These are phyloP conservation scores for Austroboletus festivus DNA, from an alignment of 768 basidiomycete genomes.

Conservation along the genomic window DNA sequence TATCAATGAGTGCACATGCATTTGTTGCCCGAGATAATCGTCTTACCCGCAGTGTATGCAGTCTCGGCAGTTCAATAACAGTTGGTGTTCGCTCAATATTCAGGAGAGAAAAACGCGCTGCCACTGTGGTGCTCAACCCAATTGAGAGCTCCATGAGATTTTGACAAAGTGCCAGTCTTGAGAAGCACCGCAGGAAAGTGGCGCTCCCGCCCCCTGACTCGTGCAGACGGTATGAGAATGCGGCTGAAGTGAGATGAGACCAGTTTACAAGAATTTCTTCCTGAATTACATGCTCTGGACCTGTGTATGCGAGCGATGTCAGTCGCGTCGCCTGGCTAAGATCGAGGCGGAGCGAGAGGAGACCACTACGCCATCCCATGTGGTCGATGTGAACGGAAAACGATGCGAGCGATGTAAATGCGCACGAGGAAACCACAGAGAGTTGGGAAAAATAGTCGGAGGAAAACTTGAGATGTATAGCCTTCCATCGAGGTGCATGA, in stretches of 20 bases:
- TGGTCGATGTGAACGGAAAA: constrained; percentile 26
- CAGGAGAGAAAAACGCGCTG: constrained; percentile 16
- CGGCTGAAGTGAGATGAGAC: constrained; percentile 23
- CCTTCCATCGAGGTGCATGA: constrained; percentile 24
- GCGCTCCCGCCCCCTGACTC: constrained; percentile 25
- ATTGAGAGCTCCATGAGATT: constrained; percentile 25
- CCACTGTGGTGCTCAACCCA: constrained; percentile 12
- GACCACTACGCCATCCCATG: constrained; percentile 26
- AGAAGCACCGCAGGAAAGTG: constrained; percentile 21
- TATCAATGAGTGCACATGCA: constrained; percentile 18
- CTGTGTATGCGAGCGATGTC: constrained; percentile 22
- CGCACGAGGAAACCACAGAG: constrained; percentile 16
- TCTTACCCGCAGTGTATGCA: constrained; percentile 24
- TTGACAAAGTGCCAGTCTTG: constrained; percentile 9
- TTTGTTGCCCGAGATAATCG: constrained; percentile 18
- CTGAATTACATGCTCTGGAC: constrained; percentile 19
- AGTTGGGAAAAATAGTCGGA: constrained; percentile 25
- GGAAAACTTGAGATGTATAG: constrained; percentile 26
- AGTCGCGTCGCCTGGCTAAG: constrained; percentile 17
- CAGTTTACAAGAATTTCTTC: constrained; percentile 25
- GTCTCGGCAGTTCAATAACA: constrained; percentile 15
- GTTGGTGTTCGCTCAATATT: constrained; percentile 11
- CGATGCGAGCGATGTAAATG: constrained; percentile 20
- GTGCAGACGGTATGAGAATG: constrained; percentile 23
- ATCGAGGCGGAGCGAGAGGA: constrained; percentile 20